These are phyloP conservation scores for Aspergillus campestris DNA, from an alignment of 495 filamentous ascomycete genomes.

Conservation along the genomic window DNA sequence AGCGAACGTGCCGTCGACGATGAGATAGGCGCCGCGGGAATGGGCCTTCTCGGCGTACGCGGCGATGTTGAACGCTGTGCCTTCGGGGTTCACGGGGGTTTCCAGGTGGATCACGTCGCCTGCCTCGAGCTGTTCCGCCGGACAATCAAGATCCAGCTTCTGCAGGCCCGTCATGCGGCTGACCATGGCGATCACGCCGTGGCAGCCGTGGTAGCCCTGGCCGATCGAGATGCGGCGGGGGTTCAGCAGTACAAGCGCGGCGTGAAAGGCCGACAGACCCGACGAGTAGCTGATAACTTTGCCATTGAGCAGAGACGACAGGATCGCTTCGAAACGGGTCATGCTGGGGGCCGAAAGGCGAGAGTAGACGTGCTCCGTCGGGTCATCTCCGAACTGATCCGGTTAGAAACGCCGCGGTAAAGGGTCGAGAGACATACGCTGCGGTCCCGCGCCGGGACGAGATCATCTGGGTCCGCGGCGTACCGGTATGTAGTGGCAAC, in stretches of 20 bases:
- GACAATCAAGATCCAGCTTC: conserved; percentile 55
- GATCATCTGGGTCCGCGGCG: conserved; percentile 51
- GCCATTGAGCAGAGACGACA: conserved; percentile 62
- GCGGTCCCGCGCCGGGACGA: conserved; percentile 40
- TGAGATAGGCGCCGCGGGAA: conserved; percentile 59
- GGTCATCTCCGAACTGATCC: conserved; percentile 15
- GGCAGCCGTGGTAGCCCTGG: conserved; percentile 87
- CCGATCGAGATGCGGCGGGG: conserved; percentile 71
- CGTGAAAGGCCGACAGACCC: conserved; percentile 82
- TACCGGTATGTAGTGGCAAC: conserved; percentile 87
- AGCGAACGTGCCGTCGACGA: conserved; percentile 85
- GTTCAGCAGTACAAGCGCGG: conserved; percentile 65
- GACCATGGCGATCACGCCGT: conserved; percentile 68
- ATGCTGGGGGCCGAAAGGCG: conserved; percentile 65
- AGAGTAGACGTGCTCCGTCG: conserved; percentile 59
- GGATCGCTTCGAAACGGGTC: conserved; percentile 74
- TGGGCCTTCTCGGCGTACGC: conserved; percentile 65
- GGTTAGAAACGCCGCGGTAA: too few relatives aligned
- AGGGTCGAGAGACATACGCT: conserved; percentile 15
- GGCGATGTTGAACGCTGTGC: conserved; percentile 64
- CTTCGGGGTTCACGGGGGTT: conserved; percentile 84
- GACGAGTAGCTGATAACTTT: conserved; percentile 69
- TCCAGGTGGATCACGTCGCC: conserved; percentile 90
- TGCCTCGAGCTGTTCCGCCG: conserved; percentile 43
- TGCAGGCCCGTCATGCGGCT: conserved; percentile 60